phyloP scores from a whole-genome alignment of 108 stramenopile genomes.

The Cylindrotheca fusiformis region DNA sequence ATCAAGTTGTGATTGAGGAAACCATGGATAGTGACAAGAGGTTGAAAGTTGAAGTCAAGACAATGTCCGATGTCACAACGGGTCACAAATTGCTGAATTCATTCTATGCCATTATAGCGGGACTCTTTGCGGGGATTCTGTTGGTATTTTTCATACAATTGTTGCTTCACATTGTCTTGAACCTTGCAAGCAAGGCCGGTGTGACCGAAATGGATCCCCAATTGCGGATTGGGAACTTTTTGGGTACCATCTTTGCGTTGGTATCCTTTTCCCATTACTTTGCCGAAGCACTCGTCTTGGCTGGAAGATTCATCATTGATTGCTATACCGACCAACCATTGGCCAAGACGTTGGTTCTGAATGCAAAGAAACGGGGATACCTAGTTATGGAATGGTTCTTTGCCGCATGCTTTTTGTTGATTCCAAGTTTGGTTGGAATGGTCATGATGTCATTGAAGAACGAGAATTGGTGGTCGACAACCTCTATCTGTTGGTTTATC shows the following conservation, averaged over 20 bases:
- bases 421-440: conserved; percentile 39
- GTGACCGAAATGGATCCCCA: conserved; percentile 2
- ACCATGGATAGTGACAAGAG: conserved; percentile 16
- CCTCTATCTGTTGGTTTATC: conserved; percentile 38
- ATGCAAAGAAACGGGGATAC: not conserved
- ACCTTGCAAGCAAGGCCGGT: conserved; percentile 41
- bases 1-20: conserved; percentile 58
- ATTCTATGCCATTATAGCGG: conserved; percentile 47
- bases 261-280: conserved; percentile 49
- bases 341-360: conserved; percentile 29
- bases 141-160: conserved; percentile 69
- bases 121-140: conserved; percentile 55
- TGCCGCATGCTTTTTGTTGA: conserved; percentile 45
- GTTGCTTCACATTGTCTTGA: conserved; percentile 50
- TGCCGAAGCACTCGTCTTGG: conserved; percentile 48
- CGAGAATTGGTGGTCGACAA: conserved; percentile 59
- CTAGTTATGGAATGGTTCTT: conserved; percentile 31
- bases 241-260: conserved; percentile 30
- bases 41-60: conserved; percentile 41
- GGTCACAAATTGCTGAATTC: conserved; percentile 37
- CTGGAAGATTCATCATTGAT: conserved; percentile 49
- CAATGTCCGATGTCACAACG: conserved; percentile 25
- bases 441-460: conserved; percentile 27
- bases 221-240: not conserved
- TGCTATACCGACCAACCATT: conserved; percentile 36